A percentile compares a stretch with the other conserved stretches of the same genome.
Conservation (phyloP, 768 basidiomycete genomes). For the Rhodotorula paludigena region DNA sequence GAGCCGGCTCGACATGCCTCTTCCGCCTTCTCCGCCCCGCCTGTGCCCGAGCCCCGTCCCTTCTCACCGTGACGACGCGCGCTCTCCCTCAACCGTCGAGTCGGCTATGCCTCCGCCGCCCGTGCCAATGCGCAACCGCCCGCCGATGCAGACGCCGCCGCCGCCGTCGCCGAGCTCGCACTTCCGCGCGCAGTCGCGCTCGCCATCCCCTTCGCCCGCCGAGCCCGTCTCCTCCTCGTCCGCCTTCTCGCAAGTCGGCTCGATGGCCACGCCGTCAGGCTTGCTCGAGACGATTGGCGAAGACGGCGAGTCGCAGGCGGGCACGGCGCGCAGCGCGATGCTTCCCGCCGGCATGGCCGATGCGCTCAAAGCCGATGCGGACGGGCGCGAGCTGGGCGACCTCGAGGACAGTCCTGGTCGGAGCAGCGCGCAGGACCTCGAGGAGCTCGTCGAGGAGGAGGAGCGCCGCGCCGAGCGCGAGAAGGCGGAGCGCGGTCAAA, state of each 20-base stretch:
- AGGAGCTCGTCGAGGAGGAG: conserved; percentile 20
- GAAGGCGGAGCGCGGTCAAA: not conserved
- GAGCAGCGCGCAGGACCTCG: conserved; percentile 26
- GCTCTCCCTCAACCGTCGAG: not conserved
- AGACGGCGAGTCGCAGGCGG: conserved; percentile 44
- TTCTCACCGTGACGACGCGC: not conserved
- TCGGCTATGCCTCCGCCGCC: not conserved
- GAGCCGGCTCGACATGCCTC: not conserved
- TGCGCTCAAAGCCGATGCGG: not conserved
- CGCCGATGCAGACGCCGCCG: conserved; percentile 15
- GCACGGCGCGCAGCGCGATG: conserved; percentile 28
- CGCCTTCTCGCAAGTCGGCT: not conserved
- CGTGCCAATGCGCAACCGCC: not conserved
- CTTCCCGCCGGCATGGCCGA: not conserved
- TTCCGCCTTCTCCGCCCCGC: not conserved
- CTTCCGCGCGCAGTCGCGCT: not conserved
- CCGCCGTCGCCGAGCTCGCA: conserved; percentile 21
- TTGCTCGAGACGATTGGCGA: conserved; percentile 43
- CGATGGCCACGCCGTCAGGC: not conserved
- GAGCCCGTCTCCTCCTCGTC: not conserved
- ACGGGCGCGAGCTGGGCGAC: not conserved
- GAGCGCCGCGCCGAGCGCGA: not conserved
- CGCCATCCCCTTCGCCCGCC: not conserved
- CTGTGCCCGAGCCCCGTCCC: conserved; percentile 18
- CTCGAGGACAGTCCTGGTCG: not conserved